Evolutionary conservation across 2,329 filamentous ascomycete species (phyloP), one percentile per base, ranked within the genome.

Genomic region (Sporothrix variecibatus): DNA sequence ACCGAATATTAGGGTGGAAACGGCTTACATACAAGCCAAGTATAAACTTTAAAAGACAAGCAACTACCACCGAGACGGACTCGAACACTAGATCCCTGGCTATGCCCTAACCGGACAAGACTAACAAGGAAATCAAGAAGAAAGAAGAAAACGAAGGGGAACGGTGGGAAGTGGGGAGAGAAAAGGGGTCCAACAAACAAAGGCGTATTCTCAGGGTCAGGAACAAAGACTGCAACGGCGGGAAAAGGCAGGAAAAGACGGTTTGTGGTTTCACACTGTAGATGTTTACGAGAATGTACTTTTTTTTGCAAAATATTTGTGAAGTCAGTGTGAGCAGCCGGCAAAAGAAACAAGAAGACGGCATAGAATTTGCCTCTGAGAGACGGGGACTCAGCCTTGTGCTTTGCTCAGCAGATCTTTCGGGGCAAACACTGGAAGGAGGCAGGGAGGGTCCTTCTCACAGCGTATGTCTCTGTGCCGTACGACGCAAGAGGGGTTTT

Each of bases 71-170:
- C 51, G n/a, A 56, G 51, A 56, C 51, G 51, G 51, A 0, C 12
- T 23, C 23, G 4, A 60, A n/a, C 28, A 60, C 51, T n/a, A 23
- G 26, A 26, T 26, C 51, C 58, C 31, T 23, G 60, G 60, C 60
- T 40, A 40, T 40, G 60, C 60, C 60, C 31, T n/a, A 64, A 64
- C 60, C 31, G 60, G 60, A 64, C 60, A 64, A 64, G 60, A 23
- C 31, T n/a, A 8, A 62, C 58, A 40, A 64, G 40, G 60, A 56
- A 56, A 26, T 34, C 34, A 2, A 34, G 51, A 53, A 9, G 23
- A 40, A 62, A n/a, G 31, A 20, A 20, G n/a, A 20, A 23, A n/a
- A n/a, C 20, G 17, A 60, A 28, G 9, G 51, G 23, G 51, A 43
- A 40, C 5, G 34, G 34, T 3, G 15, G 51, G 11, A 53, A 9